Evolutionary conservation across 2,329 filamentous ascomycete genomes (phyloP).

Genomic region (Myrmaecium sp.): DNA sequence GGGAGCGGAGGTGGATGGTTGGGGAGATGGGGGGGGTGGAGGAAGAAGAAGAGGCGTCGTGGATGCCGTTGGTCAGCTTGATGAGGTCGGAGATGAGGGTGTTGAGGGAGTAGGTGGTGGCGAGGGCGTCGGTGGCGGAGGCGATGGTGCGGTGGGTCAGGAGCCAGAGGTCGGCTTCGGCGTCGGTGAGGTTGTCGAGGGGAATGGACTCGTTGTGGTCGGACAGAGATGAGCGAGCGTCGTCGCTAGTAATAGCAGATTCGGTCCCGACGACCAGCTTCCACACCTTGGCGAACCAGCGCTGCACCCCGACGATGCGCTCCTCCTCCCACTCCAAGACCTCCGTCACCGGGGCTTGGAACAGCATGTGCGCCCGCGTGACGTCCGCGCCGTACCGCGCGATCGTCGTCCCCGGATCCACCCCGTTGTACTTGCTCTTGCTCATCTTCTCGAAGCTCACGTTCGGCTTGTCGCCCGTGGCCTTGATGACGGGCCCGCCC

Average conservation of each 20-base stretch:
- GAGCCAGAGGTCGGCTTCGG: conserved; percentile 39
- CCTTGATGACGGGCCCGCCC: conserved; percentile 41
- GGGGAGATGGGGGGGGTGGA: conserved; percentile 27
- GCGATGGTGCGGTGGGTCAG: conserved; percentile 49
- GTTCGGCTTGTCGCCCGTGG: conserved; percentile 40
- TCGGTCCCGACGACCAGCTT: too few species aligned
- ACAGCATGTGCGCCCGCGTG: conserved; percentile 72
- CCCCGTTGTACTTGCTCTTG: conserved; percentile 85
- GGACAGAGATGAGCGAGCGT: too few species aligned
- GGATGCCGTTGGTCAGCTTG: conserved; percentile 51
- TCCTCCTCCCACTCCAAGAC: conserved; percentile 76
- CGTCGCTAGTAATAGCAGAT: conserved; percentile 1
- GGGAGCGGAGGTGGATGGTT: conserved; percentile 25
- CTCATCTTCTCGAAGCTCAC: conserved; percentile 83
- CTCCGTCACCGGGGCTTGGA: conserved; percentile 71
- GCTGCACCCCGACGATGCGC: conserved; percentile 64
- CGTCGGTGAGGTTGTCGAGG: conserved; percentile 16
- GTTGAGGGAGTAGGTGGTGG: conserved; percentile 60
- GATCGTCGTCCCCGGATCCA: conserved; percentile 62
- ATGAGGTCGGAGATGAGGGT: conserved; percentile 73
- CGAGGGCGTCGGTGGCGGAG: conserved; percentile 51
- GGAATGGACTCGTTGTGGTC: conserved; percentile 9
- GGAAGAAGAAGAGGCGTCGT: conserved; percentile 14
- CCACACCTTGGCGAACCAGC: conserved; percentile 59
- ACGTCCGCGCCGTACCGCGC: conserved; percentile 65